Evolutionary conservation across 495 filamentous ascomycete genomes (phyloP).

Genomic region (Penicillium egyptiacum): DNA sequence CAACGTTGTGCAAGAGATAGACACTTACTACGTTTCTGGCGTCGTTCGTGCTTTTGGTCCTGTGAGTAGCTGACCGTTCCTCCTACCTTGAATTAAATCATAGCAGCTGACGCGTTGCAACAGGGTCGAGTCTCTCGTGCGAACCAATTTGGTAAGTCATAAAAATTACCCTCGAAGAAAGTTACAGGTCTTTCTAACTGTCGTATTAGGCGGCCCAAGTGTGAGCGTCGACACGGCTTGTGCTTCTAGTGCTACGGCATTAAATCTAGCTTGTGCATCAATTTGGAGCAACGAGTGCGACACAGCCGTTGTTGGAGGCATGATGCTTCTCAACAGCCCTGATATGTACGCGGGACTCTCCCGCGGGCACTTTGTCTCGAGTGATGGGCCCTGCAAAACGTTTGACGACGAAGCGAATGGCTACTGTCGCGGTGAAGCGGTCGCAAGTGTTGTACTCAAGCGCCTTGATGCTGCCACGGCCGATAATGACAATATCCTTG

Average conservation of each 20-base stretch:
- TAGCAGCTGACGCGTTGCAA: too few relatives aligned
- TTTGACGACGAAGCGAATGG: constrained; percentile 70
- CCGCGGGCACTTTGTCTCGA: constrained; percentile 69
- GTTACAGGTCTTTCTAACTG: too few relatives aligned
- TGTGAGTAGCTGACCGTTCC: constrained; percentile 17
- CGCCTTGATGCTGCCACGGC: constrained; percentile 45
- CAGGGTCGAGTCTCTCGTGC: background rate
- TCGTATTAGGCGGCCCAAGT: constrained; percentile 71
- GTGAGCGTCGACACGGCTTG: constrained; percentile 78
- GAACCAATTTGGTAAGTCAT: constrained; percentile 1
- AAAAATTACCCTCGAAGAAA: too few relatives aligned
- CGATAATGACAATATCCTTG: constrained; percentile 49
- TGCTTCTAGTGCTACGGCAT: constrained; percentile 45
- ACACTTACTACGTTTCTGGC: constrained; percentile 9
- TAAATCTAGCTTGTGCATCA: constrained; percentile 56
- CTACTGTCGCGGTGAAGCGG: constrained; percentile 61
- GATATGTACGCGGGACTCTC: constrained; percentile 69
- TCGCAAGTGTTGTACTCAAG: constrained; percentile 47
- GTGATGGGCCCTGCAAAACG: constrained; percentile 64
- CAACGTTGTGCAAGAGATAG: background rate
- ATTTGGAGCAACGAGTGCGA: constrained; percentile 68
- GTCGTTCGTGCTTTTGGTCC: constrained; percentile 31
- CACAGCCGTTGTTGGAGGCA: constrained; percentile 70
- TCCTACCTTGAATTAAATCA: too few relatives aligned
- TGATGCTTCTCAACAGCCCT: constrained; percentile 64